A percentile compares a stretch with the other conserved stretches of the same genome.
phyloP scores from a whole-genome alignment of 2,329 filamentous ascomycete genomes.

The Pestalotiopsis sp. region DNA sequence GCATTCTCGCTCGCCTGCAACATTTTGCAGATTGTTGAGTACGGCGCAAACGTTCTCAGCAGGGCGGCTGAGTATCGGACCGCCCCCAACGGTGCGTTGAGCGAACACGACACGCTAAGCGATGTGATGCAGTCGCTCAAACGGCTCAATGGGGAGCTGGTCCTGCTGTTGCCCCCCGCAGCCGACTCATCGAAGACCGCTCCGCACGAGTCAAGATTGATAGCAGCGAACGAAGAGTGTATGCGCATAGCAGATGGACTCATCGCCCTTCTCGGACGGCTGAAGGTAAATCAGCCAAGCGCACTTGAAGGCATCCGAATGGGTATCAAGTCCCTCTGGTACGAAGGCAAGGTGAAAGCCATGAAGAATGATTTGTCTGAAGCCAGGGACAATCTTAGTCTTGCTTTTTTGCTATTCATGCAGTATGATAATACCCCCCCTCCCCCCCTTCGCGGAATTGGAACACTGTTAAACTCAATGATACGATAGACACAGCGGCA shows the following conservation, averaged over 20 bases:
- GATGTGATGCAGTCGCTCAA: neutral
- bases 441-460: neutral
- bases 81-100: neutral
- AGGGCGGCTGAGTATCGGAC: neutral
- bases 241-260: neutral
- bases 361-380: neutral
- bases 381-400: neutral
- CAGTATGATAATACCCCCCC: neutral
- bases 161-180: neutral
- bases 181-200: neutral
- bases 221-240: neutral
- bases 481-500: neutral
- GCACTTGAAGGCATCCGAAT: neutral
- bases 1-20: slow-evolving; percentile 11
- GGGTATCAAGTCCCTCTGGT: neutral
- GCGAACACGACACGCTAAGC: neutral
- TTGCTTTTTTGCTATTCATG: neutral
- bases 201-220: neutral
- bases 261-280: neutral
- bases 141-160: neutral
- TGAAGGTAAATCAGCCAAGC: neutral
- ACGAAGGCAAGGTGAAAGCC: neutral
- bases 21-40: slow-evolving; percentile 4
- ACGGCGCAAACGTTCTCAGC: neutral
- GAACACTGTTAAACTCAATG: neutral